Conservation (phyloP, 2,329 filamentous ascomycete species). For the Cercospora zeina region DNA sequence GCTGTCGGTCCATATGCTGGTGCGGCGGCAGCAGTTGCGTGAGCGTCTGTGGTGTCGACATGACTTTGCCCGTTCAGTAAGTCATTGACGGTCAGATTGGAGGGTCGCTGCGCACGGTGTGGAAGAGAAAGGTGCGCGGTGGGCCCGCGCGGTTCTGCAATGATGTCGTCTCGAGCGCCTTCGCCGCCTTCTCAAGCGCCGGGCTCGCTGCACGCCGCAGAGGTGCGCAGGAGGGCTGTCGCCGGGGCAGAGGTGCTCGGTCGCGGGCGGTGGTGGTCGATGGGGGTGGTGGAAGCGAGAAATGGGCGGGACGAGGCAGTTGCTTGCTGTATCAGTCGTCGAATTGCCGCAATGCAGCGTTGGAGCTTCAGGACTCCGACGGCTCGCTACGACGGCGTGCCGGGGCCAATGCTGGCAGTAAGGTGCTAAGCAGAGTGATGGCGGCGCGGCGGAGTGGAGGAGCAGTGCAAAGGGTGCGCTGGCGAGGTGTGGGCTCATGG, state of each 20-base stretch:
- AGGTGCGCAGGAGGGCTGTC: conserved; percentile 4
- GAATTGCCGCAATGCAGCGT: conserved; percentile 9
- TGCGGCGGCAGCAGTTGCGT: conserved; percentile 38
- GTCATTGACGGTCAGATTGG: conserved; percentile 1
- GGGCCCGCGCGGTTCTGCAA: conserved; percentile 9
- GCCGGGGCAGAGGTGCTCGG: background rate
- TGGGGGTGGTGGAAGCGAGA: background rate
- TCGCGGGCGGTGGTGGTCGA: background rate
- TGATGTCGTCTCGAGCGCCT: conserved; percentile 16
- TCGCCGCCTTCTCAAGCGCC: conserved; percentile 11
- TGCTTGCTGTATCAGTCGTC: conserved; percentile 5
- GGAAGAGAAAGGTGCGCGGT: conserved; percentile 2
- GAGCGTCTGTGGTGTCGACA: conserved; percentile 40
- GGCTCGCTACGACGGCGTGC: conserved; percentile 11
- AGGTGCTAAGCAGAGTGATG: conserved; percentile 14
- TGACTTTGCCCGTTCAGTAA: conserved; percentile 18
- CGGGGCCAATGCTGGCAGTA: conserved; percentile 15
- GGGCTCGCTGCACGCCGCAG: conserved; percentile 10
- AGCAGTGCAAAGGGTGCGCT: conserved; percentile 4
- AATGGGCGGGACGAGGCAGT: background rate
- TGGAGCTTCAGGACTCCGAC: conserved; percentile 7
- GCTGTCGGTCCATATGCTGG: conserved; percentile 38
- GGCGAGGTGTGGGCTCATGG: background rate
- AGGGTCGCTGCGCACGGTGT: conserved; percentile 4
- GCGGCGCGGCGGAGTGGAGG: background rate